Base-by-base conservation (phyloP, 352 stramenopile species). In the Thalassiosira ordinaria region DNA sequence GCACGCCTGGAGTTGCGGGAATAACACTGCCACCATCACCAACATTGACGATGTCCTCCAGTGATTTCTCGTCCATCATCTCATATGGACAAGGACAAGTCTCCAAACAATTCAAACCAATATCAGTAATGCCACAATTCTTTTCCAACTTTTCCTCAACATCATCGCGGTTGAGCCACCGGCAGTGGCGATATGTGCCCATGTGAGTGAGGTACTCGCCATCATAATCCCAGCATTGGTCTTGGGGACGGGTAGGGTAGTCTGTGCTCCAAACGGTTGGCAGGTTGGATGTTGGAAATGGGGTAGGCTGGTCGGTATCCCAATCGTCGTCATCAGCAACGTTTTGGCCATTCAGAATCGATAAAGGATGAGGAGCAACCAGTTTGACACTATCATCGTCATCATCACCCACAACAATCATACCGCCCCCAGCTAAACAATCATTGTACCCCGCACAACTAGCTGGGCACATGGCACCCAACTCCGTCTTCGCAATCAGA, bases 401-500 rank as follows among this genome's bases (percentile, higher is more conserved):
- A 33, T 44, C 26, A 29, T 65, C 55, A 27, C 27, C 31, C 9
- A 47, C 61, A 7, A 24, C 33, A 53, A 52, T 65, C 9, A n/a
- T 33, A 31, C 22, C 22, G 11, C 6, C 9, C 13, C 0, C 26
- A 26, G 18, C 20, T 18, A 27, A 1, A 59, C 69, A 78, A 46
- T 65, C 49, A 53, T 85, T 85, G 24, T 85, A 85, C 22, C 77
- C 77, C 33, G 64, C 77, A 69, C 77, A 85, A 51, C 56, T 74
- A 16, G 20, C 14, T 16, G 69, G 69, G 26, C 77, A 85, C 77
- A 85, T 85, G 13, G 44, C 62, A 11, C 77, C 77, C 1, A 85
- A 56, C 37, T 85, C 77, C 5, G 77, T 80, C 46, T 44, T n/a
- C 20, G 59, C 29, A 37, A 44, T 39, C 18, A 68, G 49, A 9